Percentiles rank a stretch among this genome's conserved stretches.
These are phyloP conservation scores for Peltaster fructicola DNA, from an alignment of 2,329 filamentous ascomycete species.

Conservation along the genomic window DNA sequence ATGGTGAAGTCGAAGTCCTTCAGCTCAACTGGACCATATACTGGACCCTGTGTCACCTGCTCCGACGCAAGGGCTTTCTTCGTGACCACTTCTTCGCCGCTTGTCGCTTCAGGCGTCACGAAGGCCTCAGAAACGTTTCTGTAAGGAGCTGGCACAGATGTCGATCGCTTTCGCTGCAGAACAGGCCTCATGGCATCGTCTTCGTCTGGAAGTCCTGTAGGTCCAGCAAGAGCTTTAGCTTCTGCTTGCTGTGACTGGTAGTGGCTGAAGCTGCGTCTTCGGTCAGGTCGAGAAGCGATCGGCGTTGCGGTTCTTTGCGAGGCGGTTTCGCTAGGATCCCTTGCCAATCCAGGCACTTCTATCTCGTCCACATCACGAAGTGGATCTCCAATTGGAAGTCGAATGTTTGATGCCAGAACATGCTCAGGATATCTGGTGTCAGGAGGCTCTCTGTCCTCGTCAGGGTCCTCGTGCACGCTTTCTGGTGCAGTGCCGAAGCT, in stretches of 20 bases:
- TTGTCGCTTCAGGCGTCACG: too few relatives aligned
- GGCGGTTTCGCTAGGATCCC: too few relatives aligned
- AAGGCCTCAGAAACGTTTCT: too few relatives aligned
- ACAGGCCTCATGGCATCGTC: conserved; percentile 4
- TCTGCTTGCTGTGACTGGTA: too few relatives aligned
- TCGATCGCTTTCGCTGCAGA: conserved; percentile 11
- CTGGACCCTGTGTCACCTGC: background rate
- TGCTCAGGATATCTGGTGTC: conserved; percentile 14
- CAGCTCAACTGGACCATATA: conserved; percentile 3
- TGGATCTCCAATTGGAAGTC: conserved; percentile 46
- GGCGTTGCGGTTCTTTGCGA: too few relatives aligned
- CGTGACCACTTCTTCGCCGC: too few relatives aligned
- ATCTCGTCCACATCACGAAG: conserved; percentile 62
- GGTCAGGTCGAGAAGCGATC: too few relatives aligned
- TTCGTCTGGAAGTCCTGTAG: too few relatives aligned
- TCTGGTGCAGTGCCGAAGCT: conserved; percentile 9
- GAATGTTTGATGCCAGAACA: conserved; percentile 39
- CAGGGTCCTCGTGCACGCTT: too few relatives aligned
- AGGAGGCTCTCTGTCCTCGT: conserved; percentile 7
- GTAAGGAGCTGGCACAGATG: conserved; percentile 11
- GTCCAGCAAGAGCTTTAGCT: too few relatives aligned
- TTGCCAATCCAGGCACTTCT: conserved; percentile 54
- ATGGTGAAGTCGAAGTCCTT: too few relatives aligned
- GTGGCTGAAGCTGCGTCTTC: too few relatives aligned
- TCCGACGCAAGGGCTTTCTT: conserved; percentile 6